phyloP scores from a whole-genome alignment of 192 early-diverging fungal genomes.

The Backusella westeae region DNA sequence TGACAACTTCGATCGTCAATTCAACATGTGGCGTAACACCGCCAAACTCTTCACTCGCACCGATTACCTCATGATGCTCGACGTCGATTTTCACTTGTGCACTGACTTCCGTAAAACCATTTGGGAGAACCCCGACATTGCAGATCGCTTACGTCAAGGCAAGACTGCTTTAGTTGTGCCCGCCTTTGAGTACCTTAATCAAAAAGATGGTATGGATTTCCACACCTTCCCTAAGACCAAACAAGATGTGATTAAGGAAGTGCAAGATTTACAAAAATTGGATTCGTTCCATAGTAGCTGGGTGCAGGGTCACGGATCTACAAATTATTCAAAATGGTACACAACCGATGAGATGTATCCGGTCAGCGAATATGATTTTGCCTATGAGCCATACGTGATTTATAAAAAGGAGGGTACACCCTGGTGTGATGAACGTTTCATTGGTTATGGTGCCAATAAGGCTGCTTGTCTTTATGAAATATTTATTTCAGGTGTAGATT shows the following conservation, averaged over 20 bases:
- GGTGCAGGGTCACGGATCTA: slow-evolving; percentile 48
- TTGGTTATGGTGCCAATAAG: slow-evolving; percentile 57
- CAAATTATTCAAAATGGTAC: slow-evolving; percentile 51
- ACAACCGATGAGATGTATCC: slow-evolving; percentile 40
- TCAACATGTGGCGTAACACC: slow-evolving; percentile 65
- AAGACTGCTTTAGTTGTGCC: slow-evolving; percentile 53
- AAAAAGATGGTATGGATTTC: slow-evolving; percentile 49
- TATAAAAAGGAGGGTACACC: slow-evolving; percentile 45
- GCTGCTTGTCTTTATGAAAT: slow-evolving; percentile 54
- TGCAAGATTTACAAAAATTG: slow-evolving; percentile 40
- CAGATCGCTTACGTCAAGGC: slow-evolving; percentile 37
- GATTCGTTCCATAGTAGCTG: slow-evolving; percentile 52
- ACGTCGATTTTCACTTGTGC: slow-evolving; percentile 58
- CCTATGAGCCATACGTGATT: slow-evolving; percentile 58
- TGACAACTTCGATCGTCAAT: slow-evolving; percentile 57
- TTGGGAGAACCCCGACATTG: slow-evolving; percentile 26
- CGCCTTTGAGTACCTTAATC: slow-evolving; percentile 52
- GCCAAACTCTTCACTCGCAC: slow-evolving; percentile 58
- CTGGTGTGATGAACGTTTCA: slow-evolving; percentile 54
- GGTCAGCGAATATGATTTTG: slow-evolving; percentile 47
- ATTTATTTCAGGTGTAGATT: slow-evolving; percentile 49
- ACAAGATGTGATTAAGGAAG: slow-evolving; percentile 34
- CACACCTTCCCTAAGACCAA: slow-evolving; percentile 48
- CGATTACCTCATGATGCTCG: slow-evolving; percentile 57
- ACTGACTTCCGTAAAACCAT: slow-evolving; percentile 45